Evolutionary conservation across 371 early-diverging fungal genomes (phyloP).

Genomic region (Nematocida minor): DNA sequence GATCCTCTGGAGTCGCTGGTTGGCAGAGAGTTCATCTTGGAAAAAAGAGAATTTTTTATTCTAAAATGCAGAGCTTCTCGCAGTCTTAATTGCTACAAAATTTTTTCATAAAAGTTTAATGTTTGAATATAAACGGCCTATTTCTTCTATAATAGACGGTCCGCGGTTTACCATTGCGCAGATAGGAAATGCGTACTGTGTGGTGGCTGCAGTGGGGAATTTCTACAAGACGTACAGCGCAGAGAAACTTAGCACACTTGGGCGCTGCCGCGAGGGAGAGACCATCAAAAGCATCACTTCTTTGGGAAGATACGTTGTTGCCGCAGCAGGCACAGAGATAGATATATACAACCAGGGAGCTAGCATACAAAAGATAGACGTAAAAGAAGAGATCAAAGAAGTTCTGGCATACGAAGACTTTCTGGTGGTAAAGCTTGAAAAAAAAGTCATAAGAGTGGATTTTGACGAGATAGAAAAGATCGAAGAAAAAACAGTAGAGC

Average conservation of each 20-base stretch:
- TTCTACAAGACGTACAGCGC: constrained; percentile 26
- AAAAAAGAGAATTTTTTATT: constrained; percentile 14
- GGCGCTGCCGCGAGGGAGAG: background rate
- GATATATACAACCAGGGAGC: constrained; percentile 24
- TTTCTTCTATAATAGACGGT: constrained; percentile 18
- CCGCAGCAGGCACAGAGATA: background rate
- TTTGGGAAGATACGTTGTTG: constrained; percentile 19
- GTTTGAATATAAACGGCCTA: constrained; percentile 31
- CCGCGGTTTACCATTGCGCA: constrained; percentile 2
- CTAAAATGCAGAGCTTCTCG: background rate
- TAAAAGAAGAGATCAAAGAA: background rate
- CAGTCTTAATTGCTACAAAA: background rate
- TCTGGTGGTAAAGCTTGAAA: background rate
- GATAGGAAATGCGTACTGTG: constrained; percentile 33
- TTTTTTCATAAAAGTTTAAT: constrained; percentile 38
- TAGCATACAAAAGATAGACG: background rate
- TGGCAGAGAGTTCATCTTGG: background rate
- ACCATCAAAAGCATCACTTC: background rate
- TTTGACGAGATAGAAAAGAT: constrained; percentile 1
- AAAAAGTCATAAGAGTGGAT: background rate
- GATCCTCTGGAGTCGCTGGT: background rate
- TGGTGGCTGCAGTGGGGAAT: constrained; percentile 13
- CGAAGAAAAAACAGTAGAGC: background rate
- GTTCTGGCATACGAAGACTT: background rate
- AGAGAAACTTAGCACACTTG: constrained; percentile 5